Conservation (phyloP, 2,329 filamentous ascomycete species). For the Penicillium verrucosum region DNA sequence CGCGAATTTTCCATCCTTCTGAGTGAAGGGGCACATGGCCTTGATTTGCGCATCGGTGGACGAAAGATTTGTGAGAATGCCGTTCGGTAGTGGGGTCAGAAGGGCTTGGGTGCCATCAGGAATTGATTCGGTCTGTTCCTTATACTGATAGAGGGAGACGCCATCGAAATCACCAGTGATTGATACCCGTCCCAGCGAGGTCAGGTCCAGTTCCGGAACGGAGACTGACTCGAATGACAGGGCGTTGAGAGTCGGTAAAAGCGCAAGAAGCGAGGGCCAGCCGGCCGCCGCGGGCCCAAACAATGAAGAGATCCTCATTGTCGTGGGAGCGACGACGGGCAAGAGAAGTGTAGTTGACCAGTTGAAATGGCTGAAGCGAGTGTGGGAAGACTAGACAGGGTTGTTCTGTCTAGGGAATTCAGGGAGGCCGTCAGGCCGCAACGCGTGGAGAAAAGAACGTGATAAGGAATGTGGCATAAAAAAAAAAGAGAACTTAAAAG, state of each 20-base stretch:
- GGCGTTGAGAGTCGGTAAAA: constrained; percentile 30
- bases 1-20: constrained; percentile 62
- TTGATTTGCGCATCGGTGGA: constrained; percentile 79
- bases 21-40: constrained; percentile 78
- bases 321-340: constrained; percentile 40
- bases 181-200: constrained; percentile 74
- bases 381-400: constrained; percentile 12
- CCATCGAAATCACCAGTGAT: constrained; percentile 87
- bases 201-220: constrained; percentile 61
- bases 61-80: constrained; percentile 70
- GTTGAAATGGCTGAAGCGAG: constrained; percentile 13
- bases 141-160: constrained; percentile 83
- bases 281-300: constrained; percentile 43
- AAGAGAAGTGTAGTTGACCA: constrained; percentile 4
- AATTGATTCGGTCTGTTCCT: constrained; percentile 66
- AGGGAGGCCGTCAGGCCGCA: constrained; percentile 20
- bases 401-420: constrained; percentile 15
- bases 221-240: constrained; percentile 38
- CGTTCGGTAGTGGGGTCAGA: constrained; percentile 78
- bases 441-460: constrained; percentile 21
- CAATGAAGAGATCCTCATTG: constrained; percentile 47
- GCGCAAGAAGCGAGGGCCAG: constrained; percentile 30
- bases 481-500: constrained; percentile 3
- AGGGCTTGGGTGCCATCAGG: constrained; percentile 77
- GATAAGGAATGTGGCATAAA: constrained; percentile 14